Conservation (phyloP, 202 grass and related monocot species). For the Setaria viridis region DNA sequence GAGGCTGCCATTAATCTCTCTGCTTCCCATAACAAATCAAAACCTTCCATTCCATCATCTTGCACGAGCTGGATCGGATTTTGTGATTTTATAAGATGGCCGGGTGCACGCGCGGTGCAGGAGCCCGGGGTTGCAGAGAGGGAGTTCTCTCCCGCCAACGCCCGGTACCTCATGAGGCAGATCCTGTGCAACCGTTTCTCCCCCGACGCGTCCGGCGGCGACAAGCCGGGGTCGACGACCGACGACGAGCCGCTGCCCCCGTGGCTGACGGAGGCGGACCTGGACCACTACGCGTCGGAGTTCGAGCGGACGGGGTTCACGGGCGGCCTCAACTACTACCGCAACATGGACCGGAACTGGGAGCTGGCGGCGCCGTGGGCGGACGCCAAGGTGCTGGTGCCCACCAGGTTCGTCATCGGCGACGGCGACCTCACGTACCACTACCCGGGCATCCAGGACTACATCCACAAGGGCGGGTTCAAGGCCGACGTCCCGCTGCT, state of each 20-base stretch:
- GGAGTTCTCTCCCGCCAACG: slow-evolving; percentile 44
- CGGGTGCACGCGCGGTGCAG: slow-evolving; percentile 2
- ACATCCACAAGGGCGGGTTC: slow-evolving; percentile 64
- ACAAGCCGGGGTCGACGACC: too few relatives aligned
- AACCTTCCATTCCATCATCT: too few relatives aligned
- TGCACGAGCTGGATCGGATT: too few relatives aligned
- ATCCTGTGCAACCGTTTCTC: slow-evolving; percentile 39
- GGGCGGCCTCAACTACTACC: slow-evolving; percentile 64
- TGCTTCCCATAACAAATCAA: too few relatives aligned
- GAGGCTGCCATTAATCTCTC: too few relatives aligned
- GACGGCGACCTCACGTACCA: slow-evolving; percentile 68
- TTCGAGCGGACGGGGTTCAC: slow-evolving; percentile 75
- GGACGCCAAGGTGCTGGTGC: slow-evolving; percentile 56
- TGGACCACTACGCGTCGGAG: slow-evolving; percentile 49
- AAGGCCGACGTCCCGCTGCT: slow-evolving; percentile 63
- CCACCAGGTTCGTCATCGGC: slow-evolving; percentile 69
- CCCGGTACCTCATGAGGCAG: slow-evolving; percentile 32
- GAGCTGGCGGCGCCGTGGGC: slow-evolving; percentile 65
- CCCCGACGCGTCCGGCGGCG: not conserved
- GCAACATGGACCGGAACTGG: slow-evolving; percentile 75
- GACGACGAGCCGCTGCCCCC: slow-evolving; percentile 8
- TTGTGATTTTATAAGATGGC: too few relatives aligned
- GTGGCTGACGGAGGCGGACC: slow-evolving; percentile 62
- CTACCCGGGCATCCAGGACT: slow-evolving; percentile 64
- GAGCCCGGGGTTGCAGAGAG: slow-evolving; percentile 60